Percentiles rank a stretch among this genome's conserved stretches.
Conservation (phyloP, 192 early-diverging fungal species). For the Coemansia sp. region DNA sequence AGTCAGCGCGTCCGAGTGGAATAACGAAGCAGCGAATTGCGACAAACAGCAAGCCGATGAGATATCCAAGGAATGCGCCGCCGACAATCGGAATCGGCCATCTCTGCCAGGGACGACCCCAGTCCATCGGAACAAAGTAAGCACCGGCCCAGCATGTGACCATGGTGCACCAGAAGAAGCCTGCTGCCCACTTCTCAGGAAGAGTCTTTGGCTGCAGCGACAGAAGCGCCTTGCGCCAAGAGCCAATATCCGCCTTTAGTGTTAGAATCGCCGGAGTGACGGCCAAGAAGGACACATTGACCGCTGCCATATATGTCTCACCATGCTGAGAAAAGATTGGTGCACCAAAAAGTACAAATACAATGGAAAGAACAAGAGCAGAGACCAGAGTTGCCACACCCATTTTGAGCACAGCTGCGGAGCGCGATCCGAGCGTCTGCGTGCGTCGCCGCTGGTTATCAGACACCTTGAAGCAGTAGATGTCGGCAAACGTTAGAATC, state of each 20-base stretch:
- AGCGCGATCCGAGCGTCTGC: slow-evolving; percentile 6
- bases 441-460: not conserved
- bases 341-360: slow-evolving; percentile 44
- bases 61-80: slow-evolving; percentile 44
- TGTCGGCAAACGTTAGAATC: slow-evolving; percentile 29
- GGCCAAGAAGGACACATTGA: slow-evolving; percentile 37
- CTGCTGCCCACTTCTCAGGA: slow-evolving; percentile 47
- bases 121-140: slow-evolving; percentile 51
- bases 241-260: slow-evolving; percentile 10
- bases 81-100: slow-evolving; percentile 49
- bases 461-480: slow-evolving; percentile 40
- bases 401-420: slow-evolving; percentile 8
- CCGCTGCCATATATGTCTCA: slow-evolving; percentile 32
- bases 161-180: slow-evolving; percentile 47
- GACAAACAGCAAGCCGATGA: slow-evolving; percentile 36
- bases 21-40: slow-evolving; percentile 36
- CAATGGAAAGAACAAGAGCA: slow-evolving; percentile 1
- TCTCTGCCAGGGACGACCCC: slow-evolving; percentile 49
- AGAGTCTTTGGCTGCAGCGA: slow-evolving; percentile 14
- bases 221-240: slow-evolving; percentile 33
- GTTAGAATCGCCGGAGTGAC: slow-evolving; percentile 43
- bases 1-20: slow-evolving; percentile 29
- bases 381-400: slow-evolving; percentile 13
- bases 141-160: slow-evolving; percentile 25
- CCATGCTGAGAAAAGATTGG: slow-evolving; percentile 23